These are phyloP conservation scores for Mycena polygramma DNA, from an alignment of 768 basidiomycete species.

Conservation along the genomic window DNA sequence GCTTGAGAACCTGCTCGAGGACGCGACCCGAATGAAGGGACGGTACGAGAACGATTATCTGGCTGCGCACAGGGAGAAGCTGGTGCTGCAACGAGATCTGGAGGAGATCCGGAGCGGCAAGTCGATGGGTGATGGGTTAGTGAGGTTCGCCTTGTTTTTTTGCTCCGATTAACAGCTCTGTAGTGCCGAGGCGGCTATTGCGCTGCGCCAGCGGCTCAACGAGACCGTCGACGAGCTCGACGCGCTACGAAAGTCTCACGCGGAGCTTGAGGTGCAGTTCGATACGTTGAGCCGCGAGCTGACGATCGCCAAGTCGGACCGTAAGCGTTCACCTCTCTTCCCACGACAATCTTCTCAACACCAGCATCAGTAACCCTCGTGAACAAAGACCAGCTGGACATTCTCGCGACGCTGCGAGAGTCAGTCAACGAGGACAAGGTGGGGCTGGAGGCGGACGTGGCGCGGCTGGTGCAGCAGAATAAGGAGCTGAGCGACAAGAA, in stretches of 20 bases:
- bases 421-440: conserved; percentile 92
- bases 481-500: conserved; percentile 85
- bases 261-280: conserved; percentile 78
- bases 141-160: conserved; percentile 25
- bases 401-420: conserved; percentile 86
- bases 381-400: conserved; percentile 94
- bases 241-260: conserved; percentile 71
- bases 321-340: conserved; percentile 58
- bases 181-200: conserved; percentile 89
- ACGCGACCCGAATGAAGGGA: conserved; percentile 90
- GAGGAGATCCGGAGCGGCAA: conserved; percentile 94
- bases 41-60: conserved; percentile 93
- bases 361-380: conserved; percentile 80
- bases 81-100: conserved; percentile 82
- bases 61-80: conserved; percentile 83
- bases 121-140: conserved; percentile 84
- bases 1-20: conserved; percentile 92
- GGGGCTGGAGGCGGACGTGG: conserved; percentile 77
- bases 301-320: conserved; percentile 86
- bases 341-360: conserved; percentile 21
- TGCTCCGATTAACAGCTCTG: conserved; percentile 20
- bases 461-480: conserved; percentile 73
- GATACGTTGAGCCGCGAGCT: conserved; percentile 76
- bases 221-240: conserved; percentile 91
- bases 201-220: conserved; percentile 87